These are phyloP conservation scores for Podospora anserina DNA, from an alignment of 495 filamentous ascomycete species.

Conservation along the genomic window DNA sequence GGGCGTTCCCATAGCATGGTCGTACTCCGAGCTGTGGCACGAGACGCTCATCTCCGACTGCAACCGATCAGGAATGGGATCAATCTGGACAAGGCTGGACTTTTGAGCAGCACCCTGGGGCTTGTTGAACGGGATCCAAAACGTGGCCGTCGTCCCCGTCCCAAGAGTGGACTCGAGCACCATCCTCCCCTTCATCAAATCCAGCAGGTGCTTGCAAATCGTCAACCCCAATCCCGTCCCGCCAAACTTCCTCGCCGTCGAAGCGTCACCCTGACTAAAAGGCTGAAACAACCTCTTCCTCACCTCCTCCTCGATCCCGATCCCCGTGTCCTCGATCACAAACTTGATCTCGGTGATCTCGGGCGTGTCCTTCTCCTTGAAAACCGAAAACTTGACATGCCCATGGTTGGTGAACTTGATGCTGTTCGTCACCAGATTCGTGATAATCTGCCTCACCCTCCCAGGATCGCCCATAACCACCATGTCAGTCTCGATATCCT, in stretches of 20 bases:
- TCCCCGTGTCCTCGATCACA: conserved; percentile 74
- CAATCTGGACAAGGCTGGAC: conserved; percentile 49
- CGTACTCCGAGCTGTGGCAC: conserved; percentile 53
- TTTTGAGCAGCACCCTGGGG: conserved; percentile 29
- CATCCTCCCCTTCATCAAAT: conserved; percentile 79
- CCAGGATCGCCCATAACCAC: conserved; percentile 73
- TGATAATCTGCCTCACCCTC: conserved; percentile 75
- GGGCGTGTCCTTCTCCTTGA: conserved; percentile 46
- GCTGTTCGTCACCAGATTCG: conserved; percentile 82
- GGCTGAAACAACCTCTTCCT: conserved; percentile 74
- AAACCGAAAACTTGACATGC: conserved; percentile 55
- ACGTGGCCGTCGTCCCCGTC: conserved; percentile 60
- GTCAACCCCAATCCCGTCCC: conserved; percentile 80
- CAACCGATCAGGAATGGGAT: conserved; percentile 55
- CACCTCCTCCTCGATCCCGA: conserved; percentile 77
- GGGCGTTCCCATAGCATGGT: conserved; percentile 35
- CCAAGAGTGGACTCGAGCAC: conserved; percentile 57
- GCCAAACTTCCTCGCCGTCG: conserved; percentile 70
- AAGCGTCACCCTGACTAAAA: conserved; percentile 81
- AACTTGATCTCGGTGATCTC: conserved; percentile 55
- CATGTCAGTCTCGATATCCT: conserved; percentile 40
- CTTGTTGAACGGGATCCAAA: conserved; percentile 68
- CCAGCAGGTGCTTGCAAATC: conserved; percentile 73
- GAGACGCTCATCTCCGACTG: conserved; percentile 62
- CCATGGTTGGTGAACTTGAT: conserved; percentile 84